phyloP scores from a whole-genome alignment of 768 basidiomycete species.

The Boletus edulis region DNA sequence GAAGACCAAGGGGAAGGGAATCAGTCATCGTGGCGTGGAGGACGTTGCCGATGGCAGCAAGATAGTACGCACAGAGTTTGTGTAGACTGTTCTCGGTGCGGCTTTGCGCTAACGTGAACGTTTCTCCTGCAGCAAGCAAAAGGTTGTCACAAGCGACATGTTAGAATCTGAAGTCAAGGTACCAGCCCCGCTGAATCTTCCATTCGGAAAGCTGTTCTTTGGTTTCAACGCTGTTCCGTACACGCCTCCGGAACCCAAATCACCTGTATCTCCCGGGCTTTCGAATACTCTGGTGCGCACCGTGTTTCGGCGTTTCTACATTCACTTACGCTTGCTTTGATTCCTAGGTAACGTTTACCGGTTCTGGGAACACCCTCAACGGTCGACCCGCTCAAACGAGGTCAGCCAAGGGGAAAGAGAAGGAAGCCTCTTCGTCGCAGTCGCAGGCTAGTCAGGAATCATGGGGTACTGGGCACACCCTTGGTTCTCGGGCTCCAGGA shows the following conservation, averaged over 20 bases:
- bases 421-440: constrained; percentile 35
- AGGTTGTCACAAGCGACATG: constrained; percentile 78
- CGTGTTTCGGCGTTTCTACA: neutral
- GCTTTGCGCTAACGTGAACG: constrained; percentile 5
- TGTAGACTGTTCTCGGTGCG: constrained; percentile 10
- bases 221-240: constrained; percentile 84
- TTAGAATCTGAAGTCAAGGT: constrained; percentile 74
- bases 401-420: constrained; percentile 55
- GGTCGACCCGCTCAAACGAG: constrained; percentile 42
- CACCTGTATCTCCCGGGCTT: constrained; percentile 28
- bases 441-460: constrained; percentile 33
- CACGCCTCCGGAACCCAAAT: constrained; percentile 42
- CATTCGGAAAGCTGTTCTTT: constrained; percentile 95
- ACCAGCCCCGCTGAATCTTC: constrained; percentile 86
- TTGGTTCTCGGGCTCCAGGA: constrained; percentile 36
- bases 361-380: constrained; percentile 65
- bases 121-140: constrained; percentile 59
- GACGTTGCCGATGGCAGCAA: constrained; percentile 77
- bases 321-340: neutral
- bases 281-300: constrained; percentile 30
- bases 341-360: constrained; percentile 50
- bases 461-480: constrained; percentile 49
- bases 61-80: constrained; percentile 89
- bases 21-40: constrained; percentile 79
- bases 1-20: constrained; percentile 94